Base-by-base conservation (phyloP, 371 early-diverging fungal species). In the Mucor sp. region DNA sequence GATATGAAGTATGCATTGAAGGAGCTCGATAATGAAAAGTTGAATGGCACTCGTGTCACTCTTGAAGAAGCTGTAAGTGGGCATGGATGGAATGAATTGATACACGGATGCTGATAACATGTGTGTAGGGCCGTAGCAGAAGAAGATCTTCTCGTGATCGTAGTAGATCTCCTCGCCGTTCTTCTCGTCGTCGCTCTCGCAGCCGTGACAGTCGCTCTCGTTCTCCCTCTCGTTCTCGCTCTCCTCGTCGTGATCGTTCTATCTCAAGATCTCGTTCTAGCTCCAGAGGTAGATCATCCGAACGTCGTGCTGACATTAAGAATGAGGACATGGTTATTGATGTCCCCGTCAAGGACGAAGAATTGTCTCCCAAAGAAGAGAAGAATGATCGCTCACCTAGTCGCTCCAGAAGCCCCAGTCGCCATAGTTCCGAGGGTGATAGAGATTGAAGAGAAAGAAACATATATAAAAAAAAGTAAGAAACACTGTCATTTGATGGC, bases 1-100 rank as follows among this genome's bases (percentile, higher is more conserved):
- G 95, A 93, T 65, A 91, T 95, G 87, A 85, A 92, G 33, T 86
- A 89, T 70, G 97, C 97, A 3, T 74, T 95, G 58, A 87, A 85
- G 73, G 88, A 90, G 76, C 87, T 94, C 58, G 90, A 95, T 64
- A 91, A 90, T 74, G 85, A 87, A 63, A 95, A 93, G n/a, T 81
- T 93, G 69, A 86, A 92, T 50, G 97, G 96, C 19, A 79, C 88
- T 53, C 81, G 86, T 33, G 81, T 97, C 14, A 75, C 70, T 62
- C 81, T 97, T 32, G 87, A 88, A 57, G 93, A 79, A 64, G 68
- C 79, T 33, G 94, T 91, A 84, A 78, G 82, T 66, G 14, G 30
- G 14, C 50, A 33, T 32, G 11, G 11, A 41, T 50, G 91, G 76
- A 17, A 23, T 50, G 23, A 6, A 23, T 9, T 19, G 4, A 55